phyloP scores from a whole-genome alignment of 2,329 filamentous ascomycete genomes.

The Polytolypa hystricis region DNA sequence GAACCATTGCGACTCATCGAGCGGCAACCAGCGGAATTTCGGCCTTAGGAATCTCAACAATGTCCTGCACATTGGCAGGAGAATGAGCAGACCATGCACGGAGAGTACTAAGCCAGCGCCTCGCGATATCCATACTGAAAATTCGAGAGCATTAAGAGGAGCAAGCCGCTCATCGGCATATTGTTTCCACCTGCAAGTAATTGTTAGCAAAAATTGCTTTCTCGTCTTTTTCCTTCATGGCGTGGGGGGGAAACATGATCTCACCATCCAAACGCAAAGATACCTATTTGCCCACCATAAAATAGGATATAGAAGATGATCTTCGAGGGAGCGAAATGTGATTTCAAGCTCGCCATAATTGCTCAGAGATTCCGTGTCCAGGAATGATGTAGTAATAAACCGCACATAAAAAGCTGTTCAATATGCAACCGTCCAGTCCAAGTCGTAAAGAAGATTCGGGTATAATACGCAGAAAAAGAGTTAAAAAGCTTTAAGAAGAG shows the following conservation, averaged over 20 bases:
- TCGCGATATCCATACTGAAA: conserved; percentile 91
- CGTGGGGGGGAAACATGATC: conserved; percentile 19
- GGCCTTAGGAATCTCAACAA: conserved; percentile 74
- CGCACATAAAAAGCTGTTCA: conserved; percentile 1
- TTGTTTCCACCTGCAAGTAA: conserved; percentile 66
- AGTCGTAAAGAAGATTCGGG: no score
- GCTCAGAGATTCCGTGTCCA: background rate
- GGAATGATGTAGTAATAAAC: background rate
- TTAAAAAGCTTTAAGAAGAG: background rate
- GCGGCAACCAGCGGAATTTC: conserved; percentile 73
- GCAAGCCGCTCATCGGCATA: conserved; percentile 54
- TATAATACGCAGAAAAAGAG: no score
- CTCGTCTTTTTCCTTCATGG: background rate
- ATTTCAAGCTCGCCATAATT: conserved; percentile 17
- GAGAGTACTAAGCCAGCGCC: conserved; percentile 79
- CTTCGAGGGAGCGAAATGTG: conserved; percentile 60
- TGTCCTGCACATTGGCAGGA: conserved; percentile 91
- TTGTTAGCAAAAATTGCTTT: conserved; percentile 15
- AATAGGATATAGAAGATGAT: conserved; percentile 71
- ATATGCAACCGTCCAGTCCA: no score
- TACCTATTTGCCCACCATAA: conserved; percentile 62
- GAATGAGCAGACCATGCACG: conserved; percentile 74
- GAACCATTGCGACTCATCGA: conserved; percentile 97
- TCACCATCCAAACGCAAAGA: conserved; percentile 83
- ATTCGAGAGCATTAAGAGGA: conserved; percentile 67